Percentiles rank a stretch among this genome's conserved stretches.
Evolutionary conservation across 352 stramenopile species (phyloP).

Genomic region (Phytophthora aleatoria): DNA sequence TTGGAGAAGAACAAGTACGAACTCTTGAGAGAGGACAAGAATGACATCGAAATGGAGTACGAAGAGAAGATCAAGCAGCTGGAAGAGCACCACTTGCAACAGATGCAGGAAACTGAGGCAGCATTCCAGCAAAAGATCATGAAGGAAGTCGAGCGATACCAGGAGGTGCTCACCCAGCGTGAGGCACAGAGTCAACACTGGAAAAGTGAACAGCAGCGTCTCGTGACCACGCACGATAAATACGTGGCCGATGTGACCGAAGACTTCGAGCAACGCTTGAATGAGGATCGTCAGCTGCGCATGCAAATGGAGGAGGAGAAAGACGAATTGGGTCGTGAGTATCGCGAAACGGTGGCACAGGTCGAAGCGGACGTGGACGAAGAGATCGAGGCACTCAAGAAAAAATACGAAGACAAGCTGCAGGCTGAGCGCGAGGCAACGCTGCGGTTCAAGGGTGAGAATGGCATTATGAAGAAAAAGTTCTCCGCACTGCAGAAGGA

Average conservation of each 20-base stretch:
- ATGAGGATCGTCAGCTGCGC: constrained; percentile 80
- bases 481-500: constrained; percentile 91
- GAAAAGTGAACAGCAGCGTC: constrained; percentile 66
- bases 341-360: constrained; percentile 71
- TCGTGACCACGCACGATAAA: constrained; percentile 70
- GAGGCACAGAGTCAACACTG: constrained; percentile 81
- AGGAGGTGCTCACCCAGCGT: constrained; percentile 84
- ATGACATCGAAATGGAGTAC: constrained; percentile 92
- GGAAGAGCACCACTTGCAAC: constrained; percentile 90
- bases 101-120: constrained; percentile 91
- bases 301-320: constrained; percentile 90
- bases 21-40: constrained; percentile 90
- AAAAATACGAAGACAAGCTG: constrained; percentile 89
- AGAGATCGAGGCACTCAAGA: constrained; percentile 88
- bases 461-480: constrained; percentile 95
- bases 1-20: constrained; percentile 93
- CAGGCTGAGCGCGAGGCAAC: constrained; percentile 86
- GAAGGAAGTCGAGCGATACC: constrained; percentile 92
- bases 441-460: constrained; percentile 92
- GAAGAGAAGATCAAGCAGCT: constrained; percentile 92
- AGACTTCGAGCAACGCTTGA: constrained; percentile 91
- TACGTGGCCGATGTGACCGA: constrained; percentile 92
- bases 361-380: constrained; percentile 89
- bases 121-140: constrained; percentile 94
- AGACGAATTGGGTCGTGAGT: constrained; percentile 76